A percentile compares a stretch with the other conserved stretches of the same genome.
phyloP scores from a whole-genome alignment of 2,329 filamentous ascomycete genomes.

The Passalora sequoiae region DNA sequence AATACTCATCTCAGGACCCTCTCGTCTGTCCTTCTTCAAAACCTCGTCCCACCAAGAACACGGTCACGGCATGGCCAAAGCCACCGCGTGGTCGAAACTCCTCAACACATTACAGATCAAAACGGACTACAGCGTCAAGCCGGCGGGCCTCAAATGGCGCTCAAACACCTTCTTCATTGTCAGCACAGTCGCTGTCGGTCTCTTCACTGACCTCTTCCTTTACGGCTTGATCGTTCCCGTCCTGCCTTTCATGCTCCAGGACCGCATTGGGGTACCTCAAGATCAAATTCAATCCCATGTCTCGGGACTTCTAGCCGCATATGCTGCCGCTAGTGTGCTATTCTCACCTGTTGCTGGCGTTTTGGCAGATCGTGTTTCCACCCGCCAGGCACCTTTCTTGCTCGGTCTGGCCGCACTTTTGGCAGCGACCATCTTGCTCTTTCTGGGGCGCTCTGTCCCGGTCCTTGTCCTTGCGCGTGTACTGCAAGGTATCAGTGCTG shows the following conservation, averaged over 20 bases:
- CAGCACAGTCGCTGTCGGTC: conserved; percentile 50
- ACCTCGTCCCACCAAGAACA: conserved; percentile 4
- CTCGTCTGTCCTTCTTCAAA: conserved; percentile 11
- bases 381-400: conserved; percentile 55
- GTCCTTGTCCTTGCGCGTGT: conserved; percentile 50
- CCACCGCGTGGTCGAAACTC: conserved; percentile 13
- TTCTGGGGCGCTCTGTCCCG: conserved; percentile 45
- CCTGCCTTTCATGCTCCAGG: conserved; percentile 53
- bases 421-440: conserved; percentile 52
- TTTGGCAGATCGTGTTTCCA: conserved; percentile 50
- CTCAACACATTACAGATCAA: conserved; percentile 34
- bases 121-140: conserved; percentile 31
- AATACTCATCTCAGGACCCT: conserved; percentile 2
- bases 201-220: conserved; percentile 57
- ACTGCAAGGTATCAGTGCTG: conserved; percentile 54
- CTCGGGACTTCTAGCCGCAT: conserved; percentile 51
- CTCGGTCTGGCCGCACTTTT: conserved; percentile 50
- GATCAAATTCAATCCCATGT: conserved; percentile 49
- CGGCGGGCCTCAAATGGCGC: conserved; percentile 47
- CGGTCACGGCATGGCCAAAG: conserved; percentile 6
- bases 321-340: conserved; percentile 50
- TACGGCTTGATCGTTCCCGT: conserved; percentile 57
- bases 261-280: conserved; percentile 47
- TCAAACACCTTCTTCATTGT: conserved; percentile 57
- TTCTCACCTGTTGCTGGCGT: conserved; percentile 51